These are phyloP conservation scores for Wallacemonas collosoma DNA, from an alignment of 208 protist species.

Conservation along the genomic window DNA sequence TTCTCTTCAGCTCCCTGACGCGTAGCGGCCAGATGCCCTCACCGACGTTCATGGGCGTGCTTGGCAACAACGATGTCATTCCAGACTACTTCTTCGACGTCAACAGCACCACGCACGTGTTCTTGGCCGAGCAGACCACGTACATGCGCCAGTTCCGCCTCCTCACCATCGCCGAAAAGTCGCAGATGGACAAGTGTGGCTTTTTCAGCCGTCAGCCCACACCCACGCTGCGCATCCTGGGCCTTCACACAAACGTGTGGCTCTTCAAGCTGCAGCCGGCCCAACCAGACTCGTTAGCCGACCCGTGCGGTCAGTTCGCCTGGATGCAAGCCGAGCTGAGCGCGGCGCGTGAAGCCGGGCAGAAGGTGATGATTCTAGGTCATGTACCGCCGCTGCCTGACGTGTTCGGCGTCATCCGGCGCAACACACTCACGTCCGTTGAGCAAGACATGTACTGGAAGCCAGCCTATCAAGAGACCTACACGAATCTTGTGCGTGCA, in stretches of 20 bases:
- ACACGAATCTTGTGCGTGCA: constrained; percentile 25
- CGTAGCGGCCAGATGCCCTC: background rate
- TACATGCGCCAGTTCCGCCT: constrained; percentile 23
- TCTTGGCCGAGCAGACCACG: constrained; percentile 17
- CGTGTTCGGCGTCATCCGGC: constrained; percentile 23
- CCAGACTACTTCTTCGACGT: constrained; percentile 49
- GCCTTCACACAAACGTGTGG: constrained; percentile 50
- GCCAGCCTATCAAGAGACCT: constrained; percentile 30
- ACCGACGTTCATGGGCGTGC: constrained; percentile 20
- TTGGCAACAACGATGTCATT: constrained; percentile 50
- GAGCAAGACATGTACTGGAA: constrained; percentile 45
- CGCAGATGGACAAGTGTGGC: constrained; percentile 28
- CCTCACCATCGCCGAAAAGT: constrained; percentile 21
- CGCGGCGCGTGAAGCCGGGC: constrained; percentile 21
- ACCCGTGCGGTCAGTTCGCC: constrained; percentile 49
- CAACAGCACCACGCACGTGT: constrained; percentile 7
- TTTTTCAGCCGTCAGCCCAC: constrained; percentile 36
- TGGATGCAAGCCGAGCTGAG: constrained; percentile 33
- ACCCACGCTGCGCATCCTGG: constrained; percentile 33
- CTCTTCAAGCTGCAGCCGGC: constrained; percentile 19
- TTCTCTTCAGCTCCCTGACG: constrained; percentile 13
- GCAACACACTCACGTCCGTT: constrained; percentile 8
- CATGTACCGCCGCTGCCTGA: constrained; percentile 43
- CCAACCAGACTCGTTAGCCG: constrained; percentile 31
- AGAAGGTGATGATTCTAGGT: constrained; percentile 51